Conservation (phyloP, 148 eudicot species). For the Polygonum aviculare region DNA sequence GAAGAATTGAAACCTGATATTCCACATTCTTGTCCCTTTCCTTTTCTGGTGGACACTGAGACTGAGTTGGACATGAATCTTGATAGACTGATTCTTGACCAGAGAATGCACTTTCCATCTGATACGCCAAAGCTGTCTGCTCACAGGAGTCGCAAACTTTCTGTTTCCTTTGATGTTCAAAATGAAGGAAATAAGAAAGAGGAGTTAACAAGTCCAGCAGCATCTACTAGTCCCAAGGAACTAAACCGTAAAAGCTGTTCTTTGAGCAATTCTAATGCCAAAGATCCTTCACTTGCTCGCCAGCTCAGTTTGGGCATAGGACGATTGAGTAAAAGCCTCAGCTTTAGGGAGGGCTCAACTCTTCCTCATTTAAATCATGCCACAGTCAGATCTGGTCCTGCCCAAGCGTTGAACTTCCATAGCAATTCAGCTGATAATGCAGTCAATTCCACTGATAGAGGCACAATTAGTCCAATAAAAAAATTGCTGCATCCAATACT, state of each 20-base stretch:
- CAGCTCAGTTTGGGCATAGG: constrained; percentile 46
- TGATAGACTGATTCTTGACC: constrained; percentile 22
- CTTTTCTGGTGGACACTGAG: constrained; percentile 26
- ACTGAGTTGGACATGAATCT: constrained; percentile 28
- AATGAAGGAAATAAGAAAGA: not conserved
- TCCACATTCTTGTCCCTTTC: constrained; percentile 36
- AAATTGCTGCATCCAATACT: constrained; percentile 55
- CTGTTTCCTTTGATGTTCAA: not conserved
- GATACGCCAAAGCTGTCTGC: constrained; percentile 8
- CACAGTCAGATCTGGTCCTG: constrained; percentile 46
- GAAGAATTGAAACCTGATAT: constrained; percentile 27
- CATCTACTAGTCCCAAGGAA: not conserved
- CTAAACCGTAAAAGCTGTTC: not conserved
- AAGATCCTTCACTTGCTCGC: constrained; percentile 30
- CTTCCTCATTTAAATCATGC: constrained; percentile 29
- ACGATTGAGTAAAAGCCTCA: constrained; percentile 56
- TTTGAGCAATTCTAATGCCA: constrained; percentile 20
- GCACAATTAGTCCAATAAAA: constrained; percentile 56
- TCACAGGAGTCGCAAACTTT: not conserved
- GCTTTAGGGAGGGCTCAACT: constrained; percentile 50
- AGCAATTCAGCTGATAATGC: constrained; percentile 16
- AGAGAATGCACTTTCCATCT: constrained; percentile 20
- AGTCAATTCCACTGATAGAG: constrained; percentile 18
- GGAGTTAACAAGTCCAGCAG: not conserved
- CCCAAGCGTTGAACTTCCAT: constrained; percentile 17